Evolutionary conservation across 2,329 filamentous ascomycete species (phyloP).

Genomic region (Colletotrichum tropicicola): DNA sequence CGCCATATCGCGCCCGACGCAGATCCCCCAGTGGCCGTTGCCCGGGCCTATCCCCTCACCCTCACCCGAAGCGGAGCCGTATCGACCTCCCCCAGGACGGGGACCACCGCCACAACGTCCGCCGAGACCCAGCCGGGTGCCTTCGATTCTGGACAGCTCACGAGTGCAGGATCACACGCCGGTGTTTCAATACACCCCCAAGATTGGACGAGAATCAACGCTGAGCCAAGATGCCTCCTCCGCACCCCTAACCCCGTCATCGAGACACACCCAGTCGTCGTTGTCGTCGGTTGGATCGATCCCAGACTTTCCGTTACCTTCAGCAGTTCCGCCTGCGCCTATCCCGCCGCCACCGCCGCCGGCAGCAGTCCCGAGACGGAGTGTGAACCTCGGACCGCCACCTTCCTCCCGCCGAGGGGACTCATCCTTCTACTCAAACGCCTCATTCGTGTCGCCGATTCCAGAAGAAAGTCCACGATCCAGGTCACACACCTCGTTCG

Average conservation of each 20-base stretch:
- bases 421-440: conserved; percentile 72
- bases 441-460: conserved; percentile 78
- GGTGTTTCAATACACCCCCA: conserved; percentile 57
- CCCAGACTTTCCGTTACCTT: conserved; percentile 65
- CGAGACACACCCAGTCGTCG: conserved; percentile 61
- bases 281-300: conserved; percentile 65
- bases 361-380: conserved; percentile 51
- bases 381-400: conserved; percentile 66
- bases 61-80: conserved; percentile 48
- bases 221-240: conserved; percentile 47
- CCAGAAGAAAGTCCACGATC: conserved; percentile 73
- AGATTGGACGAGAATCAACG: conserved; percentile 44
- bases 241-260: conserved; percentile 57
- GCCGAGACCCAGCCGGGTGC: conserved; percentile 67
- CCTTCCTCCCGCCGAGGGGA: conserved; percentile 67
- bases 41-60: conserved; percentile 48
- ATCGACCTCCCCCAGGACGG: conserved; percentile 59
- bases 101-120: conserved; percentile 65
- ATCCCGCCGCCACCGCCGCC: conserved; percentile 32
- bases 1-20: conserved; percentile 63
- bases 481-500: conserved; percentile 70
- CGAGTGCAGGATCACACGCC: conserved; percentile 65
- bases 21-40: conserved; percentile 64
- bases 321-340: conserved; percentile 35
- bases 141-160: conserved; percentile 66